These are phyloP conservation scores for Agrocybe praecox DNA, from an alignment of 768 basidiomycete species.

Conservation along the genomic window DNA sequence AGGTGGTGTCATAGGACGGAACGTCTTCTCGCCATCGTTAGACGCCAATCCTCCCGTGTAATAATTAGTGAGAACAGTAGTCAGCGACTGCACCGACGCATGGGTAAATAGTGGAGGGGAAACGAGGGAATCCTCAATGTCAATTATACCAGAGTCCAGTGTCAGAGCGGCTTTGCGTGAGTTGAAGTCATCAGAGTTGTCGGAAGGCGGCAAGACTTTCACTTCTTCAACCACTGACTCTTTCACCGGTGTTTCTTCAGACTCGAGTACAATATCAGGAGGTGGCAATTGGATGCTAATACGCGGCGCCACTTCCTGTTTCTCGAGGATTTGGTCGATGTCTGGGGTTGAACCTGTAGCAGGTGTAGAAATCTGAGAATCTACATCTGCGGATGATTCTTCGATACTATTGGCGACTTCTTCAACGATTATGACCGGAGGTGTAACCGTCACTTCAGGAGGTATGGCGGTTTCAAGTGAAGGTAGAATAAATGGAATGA, in stretches of 20 bases:
- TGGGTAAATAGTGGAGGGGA: constrained; percentile 6
- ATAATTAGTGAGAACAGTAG: constrained; percentile 18
- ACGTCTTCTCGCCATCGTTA: not conserved
- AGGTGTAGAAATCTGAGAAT: not conserved
- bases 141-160: constrained; percentile 4
- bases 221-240: not conserved
- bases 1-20: constrained; percentile 9
- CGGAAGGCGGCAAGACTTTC: not conserved
- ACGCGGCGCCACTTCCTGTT: not conserved
- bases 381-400: not conserved
- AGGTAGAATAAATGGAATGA: not conserved
- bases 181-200: not conserved
- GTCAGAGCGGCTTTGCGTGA: constrained; percentile 6
- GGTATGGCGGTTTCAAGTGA: not conserved
- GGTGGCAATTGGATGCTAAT: constrained; percentile 1
- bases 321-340: not conserved
- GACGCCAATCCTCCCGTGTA: constrained; percentile 2
- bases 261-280: constrained; percentile 5
- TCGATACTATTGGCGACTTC: not conserved
- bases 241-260: not conserved
- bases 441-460: not conserved
- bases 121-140: constrained; percentile 3
- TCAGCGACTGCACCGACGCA: constrained; percentile 9
- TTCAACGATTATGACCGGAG: not conserved
- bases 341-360: not conserved